Evolutionary conservation across 164 flowering plant species (phyloP).

Genomic region (Aristolochia californica): DNA sequence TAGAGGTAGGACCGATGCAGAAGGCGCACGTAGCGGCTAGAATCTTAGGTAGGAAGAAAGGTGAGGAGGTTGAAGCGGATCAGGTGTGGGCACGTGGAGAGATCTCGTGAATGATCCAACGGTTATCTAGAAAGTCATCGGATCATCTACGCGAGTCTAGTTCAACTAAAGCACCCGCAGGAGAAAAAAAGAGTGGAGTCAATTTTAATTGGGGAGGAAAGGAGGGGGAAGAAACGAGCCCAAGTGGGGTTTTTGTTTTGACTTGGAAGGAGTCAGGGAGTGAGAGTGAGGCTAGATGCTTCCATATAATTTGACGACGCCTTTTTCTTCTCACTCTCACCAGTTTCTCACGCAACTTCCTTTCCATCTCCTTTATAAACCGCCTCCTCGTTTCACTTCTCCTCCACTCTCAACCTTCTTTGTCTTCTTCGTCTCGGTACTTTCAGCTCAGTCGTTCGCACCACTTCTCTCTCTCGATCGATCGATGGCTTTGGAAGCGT

Average conservation of each 20-base stretch:
- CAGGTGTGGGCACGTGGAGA: slow-evolving; percentile 2
- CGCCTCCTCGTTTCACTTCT: background rate
- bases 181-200: background rate
- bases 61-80: background rate
- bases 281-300: too few relatives aligned
- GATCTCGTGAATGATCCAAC: background rate
- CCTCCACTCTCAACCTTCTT: slow-evolving; percentile 1
- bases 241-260: too few relatives aligned
- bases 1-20: too few relatives aligned
- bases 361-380: background rate
- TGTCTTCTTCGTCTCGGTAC: background rate
- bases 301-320: background rate
- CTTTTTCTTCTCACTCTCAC: slow-evolving; percentile 11
- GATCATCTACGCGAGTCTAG: background rate
- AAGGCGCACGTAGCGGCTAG: too few relatives aligned
- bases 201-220: too few relatives aligned
- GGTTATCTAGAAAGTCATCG: background rate
- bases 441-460: too few relatives aligned
- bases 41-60: too few relatives aligned
- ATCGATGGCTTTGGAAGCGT: slow-evolving; percentile 39
- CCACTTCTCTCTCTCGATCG: background rate
- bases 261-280: too few relatives aligned
- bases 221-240: too few relatives aligned
- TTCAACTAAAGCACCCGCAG: background rate
- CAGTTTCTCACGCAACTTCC: slow-evolving; percentile 39